Percentiles rank a stretch among this genome's conserved stretches.
Evolutionary conservation across 2,329 filamentous ascomycete genomes (phyloP).

Genomic region (Aspergillus sp.): DNA sequence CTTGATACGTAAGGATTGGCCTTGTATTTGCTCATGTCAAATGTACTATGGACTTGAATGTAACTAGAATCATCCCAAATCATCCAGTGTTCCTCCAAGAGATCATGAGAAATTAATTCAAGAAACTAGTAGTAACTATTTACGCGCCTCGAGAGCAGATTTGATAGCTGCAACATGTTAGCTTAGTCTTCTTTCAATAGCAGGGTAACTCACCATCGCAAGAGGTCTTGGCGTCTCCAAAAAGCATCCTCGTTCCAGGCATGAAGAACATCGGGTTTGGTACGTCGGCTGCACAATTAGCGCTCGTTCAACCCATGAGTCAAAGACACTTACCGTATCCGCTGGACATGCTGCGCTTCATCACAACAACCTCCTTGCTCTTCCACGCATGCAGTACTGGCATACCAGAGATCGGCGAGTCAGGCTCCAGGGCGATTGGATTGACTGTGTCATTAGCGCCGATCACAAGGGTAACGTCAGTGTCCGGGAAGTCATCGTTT

Average conservation of each 20-base stretch:
- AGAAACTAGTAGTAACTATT: slow-evolving; percentile 20
- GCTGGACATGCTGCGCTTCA: slow-evolving; percentile 88
- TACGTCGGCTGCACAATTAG: slow-evolving; percentile 67
- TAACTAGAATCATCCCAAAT: not conserved
- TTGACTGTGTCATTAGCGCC: slow-evolving; percentile 94
- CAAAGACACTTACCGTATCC: slow-evolving; percentile 68
- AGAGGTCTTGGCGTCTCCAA: slow-evolving; percentile 82
- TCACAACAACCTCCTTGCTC: slow-evolving; percentile 87
- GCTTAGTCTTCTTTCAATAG: not conserved
- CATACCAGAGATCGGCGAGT: slow-evolving; percentile 86
- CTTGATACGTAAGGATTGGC: too few species aligned
- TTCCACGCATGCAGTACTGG: slow-evolving; percentile 91
- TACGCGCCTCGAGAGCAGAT: slow-evolving; percentile 37
- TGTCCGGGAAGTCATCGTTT: slow-evolving; percentile 86
- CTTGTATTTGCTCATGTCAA: too few species aligned
- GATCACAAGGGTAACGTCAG: slow-evolving; percentile 84
- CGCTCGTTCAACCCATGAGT: slow-evolving; percentile 1
- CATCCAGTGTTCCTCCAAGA: not conserved
- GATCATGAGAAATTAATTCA: too few species aligned
- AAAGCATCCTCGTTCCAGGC: slow-evolving; percentile 86
- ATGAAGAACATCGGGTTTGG: slow-evolving; percentile 94
- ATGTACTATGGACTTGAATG: not conserved
- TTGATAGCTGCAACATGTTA: slow-evolving; percentile 44
- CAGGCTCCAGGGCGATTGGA: slow-evolving; percentile 80
- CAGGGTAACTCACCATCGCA: slow-evolving; percentile 66